Conservation (phyloP, 805 yeast species). For the Ascoidea rubescens region DNA sequence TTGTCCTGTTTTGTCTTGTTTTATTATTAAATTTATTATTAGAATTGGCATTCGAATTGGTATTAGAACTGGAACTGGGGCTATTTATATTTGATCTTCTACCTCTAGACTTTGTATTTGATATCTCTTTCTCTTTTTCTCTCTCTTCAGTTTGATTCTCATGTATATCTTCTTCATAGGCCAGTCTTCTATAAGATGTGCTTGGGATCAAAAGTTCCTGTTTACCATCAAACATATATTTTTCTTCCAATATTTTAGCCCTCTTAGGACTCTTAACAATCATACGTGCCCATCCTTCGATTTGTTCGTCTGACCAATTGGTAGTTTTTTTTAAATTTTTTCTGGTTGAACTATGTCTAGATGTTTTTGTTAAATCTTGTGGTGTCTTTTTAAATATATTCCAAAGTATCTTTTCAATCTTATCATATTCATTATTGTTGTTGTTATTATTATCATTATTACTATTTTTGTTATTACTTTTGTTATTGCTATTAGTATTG, state of each 20-base stretch:
- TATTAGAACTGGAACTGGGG: not conserved
- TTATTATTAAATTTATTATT: slow-evolving; percentile 7
- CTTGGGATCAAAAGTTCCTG: slow-evolving; percentile 17
- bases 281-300: slow-evolving; percentile 89
- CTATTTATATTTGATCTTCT: not conserved
- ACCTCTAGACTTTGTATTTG: not conserved
- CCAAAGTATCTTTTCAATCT: slow-evolving; percentile 43
- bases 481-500: slow-evolving; percentile 9
- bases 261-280: slow-evolving; percentile 49
- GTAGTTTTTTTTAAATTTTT: slow-evolving; percentile 35
- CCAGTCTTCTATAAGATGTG: slow-evolving; percentile 8
- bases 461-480: slow-evolving; percentile 10
- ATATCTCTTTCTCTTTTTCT: slow-evolving; percentile 7
- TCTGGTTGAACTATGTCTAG: slow-evolving; percentile 38
- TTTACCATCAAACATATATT: slow-evolving; percentile 35
- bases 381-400: slow-evolving; percentile 37
- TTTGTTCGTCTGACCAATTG: slow-evolving; percentile 77
- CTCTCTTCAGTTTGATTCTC: not conserved
- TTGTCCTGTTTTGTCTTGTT: not conserved
- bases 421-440: slow-evolving; percentile 21
- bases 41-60: not conserved
- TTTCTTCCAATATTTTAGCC: slow-evolving; percentile 48
- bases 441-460: slow-evolving; percentile 6
- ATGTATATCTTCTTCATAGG: not conserved
- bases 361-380: slow-evolving; percentile 28